Conservation (phyloP, 2,329 filamentous ascomycete genomes). For the Scedosporium aurantiacum region DNA sequence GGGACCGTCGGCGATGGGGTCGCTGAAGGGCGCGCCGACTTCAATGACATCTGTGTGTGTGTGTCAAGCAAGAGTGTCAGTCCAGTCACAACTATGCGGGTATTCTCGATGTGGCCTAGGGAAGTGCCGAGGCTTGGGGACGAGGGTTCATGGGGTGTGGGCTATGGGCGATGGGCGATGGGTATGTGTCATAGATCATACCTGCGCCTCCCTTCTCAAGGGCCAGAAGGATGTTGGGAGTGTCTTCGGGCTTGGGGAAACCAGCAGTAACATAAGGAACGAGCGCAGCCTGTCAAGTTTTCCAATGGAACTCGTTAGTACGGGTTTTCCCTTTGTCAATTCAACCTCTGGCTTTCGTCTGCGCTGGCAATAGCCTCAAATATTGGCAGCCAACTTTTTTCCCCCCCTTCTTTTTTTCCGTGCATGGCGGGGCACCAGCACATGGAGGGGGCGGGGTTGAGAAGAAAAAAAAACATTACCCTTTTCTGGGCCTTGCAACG, state of each 20-base stretch:
- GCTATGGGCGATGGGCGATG: neutral
- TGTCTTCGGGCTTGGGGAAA: conserved; percentile 72
- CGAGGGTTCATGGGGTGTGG: no score
- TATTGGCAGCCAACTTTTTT: neutral
- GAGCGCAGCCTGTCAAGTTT: conserved; percentile 55
- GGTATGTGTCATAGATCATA: conserved; percentile 30
- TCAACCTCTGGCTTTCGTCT: neutral
- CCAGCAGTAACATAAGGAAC: conserved; percentile 96
- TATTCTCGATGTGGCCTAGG: neutral
- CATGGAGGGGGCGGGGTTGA: conserved; percentile 16
- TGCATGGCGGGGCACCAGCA: conserved; percentile 6
- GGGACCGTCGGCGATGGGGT: conserved; percentile 94
- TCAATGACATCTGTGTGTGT: conserved; percentile 74
- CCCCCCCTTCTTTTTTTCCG: neutral
- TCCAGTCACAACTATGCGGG: no score
- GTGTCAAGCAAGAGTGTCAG: conserved; percentile 6
- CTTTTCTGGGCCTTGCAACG: conserved; percentile 48
- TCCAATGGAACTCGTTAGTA: neutral
- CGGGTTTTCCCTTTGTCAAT: neutral
- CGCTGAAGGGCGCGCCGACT: conserved; percentile 91
- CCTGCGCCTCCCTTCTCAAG: conserved; percentile 90
- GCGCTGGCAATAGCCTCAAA: neutral
- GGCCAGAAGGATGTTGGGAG: conserved; percentile 71
- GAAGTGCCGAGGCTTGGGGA: neutral
- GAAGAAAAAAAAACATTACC: conserved; percentile 27